Base-by-base conservation (phyloP, 371 early-diverging fungal genomes). In the Batkoa obscura region DNA sequence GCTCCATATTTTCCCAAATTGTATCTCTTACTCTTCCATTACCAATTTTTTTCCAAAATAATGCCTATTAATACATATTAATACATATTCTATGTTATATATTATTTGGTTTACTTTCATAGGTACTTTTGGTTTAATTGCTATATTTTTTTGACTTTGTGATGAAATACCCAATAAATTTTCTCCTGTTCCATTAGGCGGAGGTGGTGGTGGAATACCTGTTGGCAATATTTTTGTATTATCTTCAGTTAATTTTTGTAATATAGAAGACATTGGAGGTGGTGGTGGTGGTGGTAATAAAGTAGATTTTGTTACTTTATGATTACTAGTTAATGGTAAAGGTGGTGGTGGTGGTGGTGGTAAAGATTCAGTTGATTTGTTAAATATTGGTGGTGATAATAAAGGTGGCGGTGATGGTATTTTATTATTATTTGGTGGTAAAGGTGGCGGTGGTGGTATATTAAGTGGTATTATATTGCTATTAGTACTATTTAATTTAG, bases 11-110 rank as follows among this genome's bases (percentile, higher is more conserved):
- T 33, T 55, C 48, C 67, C 67, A 66, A 35, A 78, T 55, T 17
- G 70, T 72, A n/a, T 68, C 57, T 4, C 61, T 47, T 8, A 72
- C 58, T 15, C 68, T 60, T 34, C 62, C 59, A 46, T 63, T 61
- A n/a, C 62, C 41, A 31, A 71, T 34, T 13, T 66, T 67, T 0
- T 47, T 59, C 62, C 62, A 62, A 42, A 62, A 62, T n/a, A 62
- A 34, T 33, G 55, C 23, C 52, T 61, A 54, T 35, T 46, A 54
- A 35, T 17, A 41, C 9, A 31, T 6, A 23, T 45, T 48, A n/a
- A 43, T 15, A 9, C 31, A 47, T 23, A 54, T 15, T 23, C 23
- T 23, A 23, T 23, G 23, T 23, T 23, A 30, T 41, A n/a, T 46
- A 9, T 47, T 2, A 43, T 45, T 37, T 36, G 30, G 32, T 33